Evolutionary conservation across 73 alveolate species (phyloP).

Genomic region (Tetrahymena elliotti): DNA sequence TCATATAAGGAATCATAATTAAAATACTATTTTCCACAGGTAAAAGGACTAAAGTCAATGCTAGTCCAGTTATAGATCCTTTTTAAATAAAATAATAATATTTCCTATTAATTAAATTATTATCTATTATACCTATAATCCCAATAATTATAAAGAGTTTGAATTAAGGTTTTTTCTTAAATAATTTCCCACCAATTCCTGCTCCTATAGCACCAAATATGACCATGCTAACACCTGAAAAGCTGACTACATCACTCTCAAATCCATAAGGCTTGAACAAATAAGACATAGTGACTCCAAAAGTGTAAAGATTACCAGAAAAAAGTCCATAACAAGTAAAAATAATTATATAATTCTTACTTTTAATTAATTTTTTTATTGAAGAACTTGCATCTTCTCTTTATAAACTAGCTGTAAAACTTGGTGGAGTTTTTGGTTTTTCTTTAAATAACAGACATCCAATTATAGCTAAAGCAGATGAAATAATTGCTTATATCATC

Average conservation of each 20-base stretch:
- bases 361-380: background rate
- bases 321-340: background rate
- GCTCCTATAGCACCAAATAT: background rate
- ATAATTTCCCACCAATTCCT: background rate
- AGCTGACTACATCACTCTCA: background rate
- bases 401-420: background rate
- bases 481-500: background rate
- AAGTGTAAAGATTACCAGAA: background rate
- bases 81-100: background rate
- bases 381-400: background rate
- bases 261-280: background rate
- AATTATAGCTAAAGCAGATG: background rate
- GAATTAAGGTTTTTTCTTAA: background rate
- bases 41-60: background rate
- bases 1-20: background rate
- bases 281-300: background rate
- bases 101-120: background rate
- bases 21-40: background rate
- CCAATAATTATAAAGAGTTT: background rate
- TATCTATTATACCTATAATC: background rate
- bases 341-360: background rate
- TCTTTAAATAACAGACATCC: background rate
- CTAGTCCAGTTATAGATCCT: background rate
- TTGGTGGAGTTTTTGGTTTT: background rate
- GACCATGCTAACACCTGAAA: background rate